phyloP scores from a whole-genome alignment of 805 yeast species.

The Yamadazyma tumulicola region DNA sequence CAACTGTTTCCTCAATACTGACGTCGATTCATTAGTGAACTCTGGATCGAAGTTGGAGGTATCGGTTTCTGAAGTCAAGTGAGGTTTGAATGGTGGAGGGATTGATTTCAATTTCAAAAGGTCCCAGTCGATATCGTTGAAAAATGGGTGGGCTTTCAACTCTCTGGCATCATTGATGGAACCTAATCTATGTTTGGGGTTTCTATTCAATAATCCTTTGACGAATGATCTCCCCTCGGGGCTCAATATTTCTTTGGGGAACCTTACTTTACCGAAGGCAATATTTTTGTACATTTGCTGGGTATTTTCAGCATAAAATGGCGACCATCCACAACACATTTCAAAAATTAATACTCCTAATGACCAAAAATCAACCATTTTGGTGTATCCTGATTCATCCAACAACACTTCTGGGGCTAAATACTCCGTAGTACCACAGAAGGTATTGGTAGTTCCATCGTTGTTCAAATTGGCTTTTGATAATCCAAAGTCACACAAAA shows the following conservation, averaged over 20 bases:
- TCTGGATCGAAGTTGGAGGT: conserved; percentile 98
- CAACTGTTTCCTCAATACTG: conserved; percentile 67
- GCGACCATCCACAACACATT: conserved; percentile 99
- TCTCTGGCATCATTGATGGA: conserved; percentile 90
- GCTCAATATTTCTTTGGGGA: conserved; percentile 92
- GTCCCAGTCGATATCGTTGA: conserved; percentile 89
- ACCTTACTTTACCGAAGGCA: conserved; percentile 96
- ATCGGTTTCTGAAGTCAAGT: conserved; percentile 83
- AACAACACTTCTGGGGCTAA: conserved; percentile 94
- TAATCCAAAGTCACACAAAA: conserved; percentile 94
- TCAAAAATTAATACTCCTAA: conserved; percentile 94
- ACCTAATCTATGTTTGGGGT: conserved; percentile 93
- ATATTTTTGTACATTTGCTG: conserved; percentile 99
- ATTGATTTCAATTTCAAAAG: conserved; percentile 71
- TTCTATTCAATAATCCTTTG: conserved; percentile 89
- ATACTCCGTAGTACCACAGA: conserved; percentile 98
- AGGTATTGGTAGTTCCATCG: conserved; percentile 91
- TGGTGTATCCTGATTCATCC: conserved; percentile 95
- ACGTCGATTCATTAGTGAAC: conserved; percentile 87
- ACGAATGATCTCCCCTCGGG: conserved; percentile 94
- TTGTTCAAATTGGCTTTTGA: conserved; percentile 87
- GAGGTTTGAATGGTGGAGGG: conserved; percentile 97
- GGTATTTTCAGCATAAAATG: conserved; percentile 95
- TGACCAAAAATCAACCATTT: conserved; percentile 99
- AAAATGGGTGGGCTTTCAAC: conserved; percentile 87